These are phyloP conservation scores for Candida neerlandica DNA, from an alignment of 1,139 yeast species.

Conservation along the genomic window DNA sequence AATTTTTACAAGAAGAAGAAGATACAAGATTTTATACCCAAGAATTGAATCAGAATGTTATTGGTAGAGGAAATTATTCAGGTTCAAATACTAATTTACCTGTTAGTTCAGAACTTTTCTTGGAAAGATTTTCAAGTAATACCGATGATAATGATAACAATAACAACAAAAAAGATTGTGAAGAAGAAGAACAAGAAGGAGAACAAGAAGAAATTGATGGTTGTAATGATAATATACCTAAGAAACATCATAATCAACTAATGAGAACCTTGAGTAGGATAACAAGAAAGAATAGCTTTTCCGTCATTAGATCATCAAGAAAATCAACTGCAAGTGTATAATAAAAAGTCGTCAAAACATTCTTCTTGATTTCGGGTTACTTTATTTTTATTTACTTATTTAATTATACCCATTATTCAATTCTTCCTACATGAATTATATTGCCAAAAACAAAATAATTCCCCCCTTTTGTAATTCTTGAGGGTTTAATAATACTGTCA, in stretches of 20 bases:
- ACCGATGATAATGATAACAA: neutral
- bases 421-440: no score
- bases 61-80: neutral
- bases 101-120: slow-evolving; percentile 12
- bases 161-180: neutral
- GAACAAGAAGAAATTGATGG: neutral
- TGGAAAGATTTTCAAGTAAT: slow-evolving; percentile 6
- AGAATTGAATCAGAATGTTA: slow-evolving; percentile 3
- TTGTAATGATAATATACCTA: neutral
- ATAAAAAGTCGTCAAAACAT: neutral
- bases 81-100: slow-evolving; percentile 10
- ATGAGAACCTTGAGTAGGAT: slow-evolving; percentile 1
- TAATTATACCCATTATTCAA: no score
- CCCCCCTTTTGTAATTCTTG: no score
- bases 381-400: no score
- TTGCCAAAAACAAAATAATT: no score
- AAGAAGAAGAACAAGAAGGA: neutral
- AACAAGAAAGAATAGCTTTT: neutral
- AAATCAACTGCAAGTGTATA: slow-evolving; percentile 1
- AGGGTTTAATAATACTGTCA: no score
- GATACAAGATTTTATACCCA: slow-evolving; percentile 3
- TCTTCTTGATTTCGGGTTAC: neutral
- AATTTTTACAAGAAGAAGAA: slow-evolving; percentile 10
- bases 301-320: neutral
- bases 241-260: neutral